Percentiles rank a stretch among this genome's conserved stretches.
These are phyloP conservation scores for Dissoconium aciculare DNA, from an alignment of 2,329 filamentous ascomycete genomes.

Conservation along the genomic window DNA sequence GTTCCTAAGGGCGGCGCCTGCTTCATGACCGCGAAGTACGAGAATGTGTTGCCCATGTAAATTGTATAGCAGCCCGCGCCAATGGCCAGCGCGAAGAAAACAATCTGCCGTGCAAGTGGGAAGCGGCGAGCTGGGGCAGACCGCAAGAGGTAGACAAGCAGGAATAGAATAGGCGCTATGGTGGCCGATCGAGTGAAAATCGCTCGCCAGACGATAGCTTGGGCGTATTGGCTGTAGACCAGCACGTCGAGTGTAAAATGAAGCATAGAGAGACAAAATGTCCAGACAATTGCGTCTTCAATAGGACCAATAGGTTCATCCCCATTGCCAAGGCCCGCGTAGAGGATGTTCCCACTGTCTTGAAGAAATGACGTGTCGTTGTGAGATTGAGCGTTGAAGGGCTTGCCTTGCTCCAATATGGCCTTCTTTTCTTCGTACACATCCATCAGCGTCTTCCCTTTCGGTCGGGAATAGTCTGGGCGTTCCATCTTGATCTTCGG, in stretches of 20 bases:
- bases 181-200: conserved; percentile 39
- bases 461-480: conserved; percentile 50
- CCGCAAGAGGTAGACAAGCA: conserved; percentile 32
- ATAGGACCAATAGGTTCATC: conserved; percentile 33
- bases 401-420: conserved; percentile 34
- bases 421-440: conserved; percentile 48
- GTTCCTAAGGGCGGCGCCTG: conserved; percentile 76
- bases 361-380: conserved; percentile 18
- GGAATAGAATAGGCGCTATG: conserved; percentile 30
- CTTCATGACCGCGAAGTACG: conserved; percentile 85
- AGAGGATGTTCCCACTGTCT: conserved; percentile 23
- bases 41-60: conserved; percentile 60
- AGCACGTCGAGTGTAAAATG: conserved; percentile 68
- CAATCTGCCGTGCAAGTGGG: conserved; percentile 29
- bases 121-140: conserved; percentile 29
- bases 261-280: conserved; percentile 49
- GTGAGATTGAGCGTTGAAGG: conserved; percentile 33
- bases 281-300: conserved; percentile 35
- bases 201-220: conserved; percentile 45
- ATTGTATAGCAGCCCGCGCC: conserved; percentile 64
- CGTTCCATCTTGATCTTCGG: conserved; percentile 48
- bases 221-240: conserved; percentile 64
- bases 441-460: conserved; percentile 56
- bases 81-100: conserved; percentile 51
- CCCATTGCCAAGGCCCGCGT: conserved; percentile 25